A percentile compares a stretch with the other conserved stretches of the same genome.
Evolutionary conservation across 768 basidiomycete species (phyloP).

Genomic region (Serendipita vermifera): DNA sequence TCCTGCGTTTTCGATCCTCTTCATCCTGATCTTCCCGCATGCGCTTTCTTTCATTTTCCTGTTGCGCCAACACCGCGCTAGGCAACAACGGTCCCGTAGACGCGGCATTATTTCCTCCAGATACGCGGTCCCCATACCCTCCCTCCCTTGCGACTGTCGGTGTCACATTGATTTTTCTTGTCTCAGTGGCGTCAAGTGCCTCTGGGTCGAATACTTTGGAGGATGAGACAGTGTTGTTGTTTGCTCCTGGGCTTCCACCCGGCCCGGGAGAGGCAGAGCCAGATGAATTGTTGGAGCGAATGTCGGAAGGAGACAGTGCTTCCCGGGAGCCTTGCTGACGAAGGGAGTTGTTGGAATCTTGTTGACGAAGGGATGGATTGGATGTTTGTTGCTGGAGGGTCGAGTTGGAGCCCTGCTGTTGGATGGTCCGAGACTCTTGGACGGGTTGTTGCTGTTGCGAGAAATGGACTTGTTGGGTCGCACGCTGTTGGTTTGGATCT

Average conservation of each 20-base stretch:
- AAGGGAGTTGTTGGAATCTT: neutral
- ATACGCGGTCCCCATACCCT: neutral
- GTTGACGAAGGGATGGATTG: conserved; percentile 1
- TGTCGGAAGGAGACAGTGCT: neutral
- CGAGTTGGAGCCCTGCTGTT: conserved; percentile 19
- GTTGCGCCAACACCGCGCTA: conserved; percentile 29
- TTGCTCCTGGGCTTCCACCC: neutral
- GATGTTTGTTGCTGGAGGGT: conserved; percentile 34
- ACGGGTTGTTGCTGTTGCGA: conserved; percentile 14
- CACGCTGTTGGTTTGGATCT: conserved; percentile 9
- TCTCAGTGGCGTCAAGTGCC: conserved; percentile 44
- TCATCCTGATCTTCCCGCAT: conserved; percentile 32
- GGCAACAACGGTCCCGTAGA: conserved; percentile 24
- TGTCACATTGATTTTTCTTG: conserved; percentile 63
- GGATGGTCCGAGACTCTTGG: conserved; percentile 12
- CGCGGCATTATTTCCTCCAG: neutral
- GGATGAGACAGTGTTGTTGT: conserved; percentile 16
- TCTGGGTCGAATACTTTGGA: conserved; percentile 44
- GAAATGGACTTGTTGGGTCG: conserved; percentile 18
- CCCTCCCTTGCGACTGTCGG: conserved; percentile 57
- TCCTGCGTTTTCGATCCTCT: conserved; percentile 6
- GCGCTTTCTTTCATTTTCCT: conserved; percentile 43
- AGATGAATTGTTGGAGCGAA: neutral
- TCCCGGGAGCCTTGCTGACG: neutral
- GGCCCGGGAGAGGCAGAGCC: conserved; percentile 10